Evolutionary conservation across 139 green algal species (phyloP).

Genomic region (Chlorella vulgaris): DNA sequence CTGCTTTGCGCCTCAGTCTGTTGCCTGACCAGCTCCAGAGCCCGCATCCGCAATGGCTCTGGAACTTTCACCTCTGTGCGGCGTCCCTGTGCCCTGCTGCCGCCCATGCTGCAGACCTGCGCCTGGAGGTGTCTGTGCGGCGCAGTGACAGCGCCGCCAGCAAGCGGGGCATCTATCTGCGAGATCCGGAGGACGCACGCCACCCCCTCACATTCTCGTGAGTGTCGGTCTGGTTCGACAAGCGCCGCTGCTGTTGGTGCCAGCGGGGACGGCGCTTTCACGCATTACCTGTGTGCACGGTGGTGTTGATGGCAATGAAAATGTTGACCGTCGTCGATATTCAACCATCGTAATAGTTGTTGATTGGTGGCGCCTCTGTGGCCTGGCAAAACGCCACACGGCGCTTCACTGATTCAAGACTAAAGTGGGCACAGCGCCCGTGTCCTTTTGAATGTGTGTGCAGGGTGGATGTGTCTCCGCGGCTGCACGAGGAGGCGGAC

Average conservation of each 20-base stretch:
- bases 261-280: no score
- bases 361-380: no score
- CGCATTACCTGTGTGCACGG: no score
- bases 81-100: no score
- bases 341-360: no score
- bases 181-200: constrained; percentile 69
- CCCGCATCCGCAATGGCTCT: no score
- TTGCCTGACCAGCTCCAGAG: no score
- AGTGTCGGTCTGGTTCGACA: neutral
- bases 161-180: constrained; percentile 78
- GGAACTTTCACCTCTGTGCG: no score
- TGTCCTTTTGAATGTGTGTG: neutral
- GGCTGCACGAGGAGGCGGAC: constrained; percentile 71
- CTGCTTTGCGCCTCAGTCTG: no score
- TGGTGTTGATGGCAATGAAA: no score
- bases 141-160: constrained; percentile 46
- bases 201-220: constrained; percentile 49
- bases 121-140: constrained; percentile 58
- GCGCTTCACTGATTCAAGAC: neutral
- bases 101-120: constrained; percentile 42
- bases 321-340: no score
- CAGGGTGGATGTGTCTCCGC: constrained; percentile 68
- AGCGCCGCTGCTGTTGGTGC: neutral
- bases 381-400: no score
- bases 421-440: neutral